Conservation (phyloP, 2,329 filamentous ascomycete species). For the Botrytis paeoniae region DNA sequence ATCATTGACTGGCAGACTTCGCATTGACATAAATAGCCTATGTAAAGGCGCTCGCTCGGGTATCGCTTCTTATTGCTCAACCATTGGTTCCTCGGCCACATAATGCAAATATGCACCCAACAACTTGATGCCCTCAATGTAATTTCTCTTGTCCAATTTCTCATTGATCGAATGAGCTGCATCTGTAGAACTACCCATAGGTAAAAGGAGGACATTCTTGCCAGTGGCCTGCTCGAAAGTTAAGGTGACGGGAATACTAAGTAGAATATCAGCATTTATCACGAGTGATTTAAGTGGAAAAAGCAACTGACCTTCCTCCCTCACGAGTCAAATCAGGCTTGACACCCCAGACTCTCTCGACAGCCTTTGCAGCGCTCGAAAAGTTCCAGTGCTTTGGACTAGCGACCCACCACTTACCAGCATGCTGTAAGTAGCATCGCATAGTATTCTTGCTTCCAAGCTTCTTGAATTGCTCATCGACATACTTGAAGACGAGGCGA, state of each 20-base stretch:
- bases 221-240: constrained; percentile 97
- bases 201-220: constrained; percentile 93
- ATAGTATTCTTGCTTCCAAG: constrained; percentile 89
- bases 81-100: constrained; percentile 79
- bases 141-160: constrained; percentile 95
- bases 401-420: constrained; percentile 98
- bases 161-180: constrained; percentile 98
- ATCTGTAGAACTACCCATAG: constrained; percentile 97
- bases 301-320: constrained; percentile 71
- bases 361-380: constrained; percentile 88
- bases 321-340: constrained; percentile 94
- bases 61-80: constrained; percentile 18
- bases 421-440: constrained; percentile 78
- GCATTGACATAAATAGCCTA: not conserved
- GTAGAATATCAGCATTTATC: constrained; percentile 18
- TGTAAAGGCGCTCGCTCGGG: not conserved
- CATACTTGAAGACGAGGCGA: constrained; percentile 75
- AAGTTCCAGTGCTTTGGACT: constrained; percentile 99
- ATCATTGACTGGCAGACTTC: not conserved
- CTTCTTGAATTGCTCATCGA: constrained; percentile 81
- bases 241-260: constrained; percentile 89
- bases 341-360: constrained; percentile 89
- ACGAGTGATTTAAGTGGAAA: constrained; percentile 7
- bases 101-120: constrained; percentile 95
- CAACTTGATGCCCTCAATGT: constrained; percentile 96